These are phyloP conservation scores for Pachysandra terminalis DNA, from an alignment of 164 flowering plant genomes.

Conservation along the genomic window DNA sequence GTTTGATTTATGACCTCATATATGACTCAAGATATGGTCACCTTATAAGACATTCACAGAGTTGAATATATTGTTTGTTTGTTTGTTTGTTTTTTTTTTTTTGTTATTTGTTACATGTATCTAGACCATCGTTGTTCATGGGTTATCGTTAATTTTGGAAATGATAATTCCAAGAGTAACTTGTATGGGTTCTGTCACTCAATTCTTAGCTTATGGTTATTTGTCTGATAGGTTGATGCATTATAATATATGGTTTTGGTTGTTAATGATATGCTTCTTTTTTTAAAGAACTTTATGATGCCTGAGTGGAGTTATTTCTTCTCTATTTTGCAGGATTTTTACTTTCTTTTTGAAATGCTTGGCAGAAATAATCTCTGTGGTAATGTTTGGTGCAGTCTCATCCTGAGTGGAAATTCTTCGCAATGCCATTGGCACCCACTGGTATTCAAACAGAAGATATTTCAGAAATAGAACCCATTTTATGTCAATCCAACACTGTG, in stretches of 20 bases:
- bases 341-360: slow-evolving; percentile 35
- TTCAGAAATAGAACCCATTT: slow-evolving; percentile 74
- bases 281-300: background rate
- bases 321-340: slow-evolving; percentile 31
- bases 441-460: slow-evolving; percentile 41
- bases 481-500: slow-evolving; percentile 27
- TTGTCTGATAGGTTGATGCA: background rate
- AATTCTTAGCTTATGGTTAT: too few species aligned
- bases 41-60: too few species aligned
- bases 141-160: too few species aligned
- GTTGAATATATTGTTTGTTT: too few species aligned
- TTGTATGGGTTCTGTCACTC: too few species aligned
- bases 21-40: too few species aligned
- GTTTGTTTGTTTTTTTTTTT: too few species aligned
- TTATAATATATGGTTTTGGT: background rate
- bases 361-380: slow-evolving; percentile 18
- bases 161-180: too few species aligned
- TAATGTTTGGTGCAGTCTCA: slow-evolving; percentile 25
- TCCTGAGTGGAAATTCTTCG: slow-evolving; percentile 25
- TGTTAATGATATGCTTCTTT: background rate
- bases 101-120: too few species aligned
- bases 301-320: background rate
- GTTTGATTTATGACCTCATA: too few species aligned
- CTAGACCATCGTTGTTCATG: too few species aligned
- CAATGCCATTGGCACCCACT: slow-evolving; percentile 70